Evolutionary conservation across 2,329 filamentous ascomycete species (phyloP).

Genomic region (Diaporthe sp.): DNA sequence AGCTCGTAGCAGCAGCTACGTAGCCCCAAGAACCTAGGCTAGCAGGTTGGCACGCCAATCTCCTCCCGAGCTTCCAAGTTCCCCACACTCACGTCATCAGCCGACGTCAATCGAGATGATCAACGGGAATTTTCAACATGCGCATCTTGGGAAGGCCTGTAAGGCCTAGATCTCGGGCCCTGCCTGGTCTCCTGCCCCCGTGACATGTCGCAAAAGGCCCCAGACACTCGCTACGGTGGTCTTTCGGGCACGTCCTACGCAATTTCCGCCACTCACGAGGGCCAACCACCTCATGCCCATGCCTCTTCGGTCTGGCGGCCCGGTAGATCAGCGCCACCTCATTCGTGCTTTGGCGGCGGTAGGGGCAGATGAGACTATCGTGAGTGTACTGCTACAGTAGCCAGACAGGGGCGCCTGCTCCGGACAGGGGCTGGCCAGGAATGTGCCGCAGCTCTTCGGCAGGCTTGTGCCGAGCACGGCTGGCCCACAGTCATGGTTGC

Average conservation of each 20-base stretch:
- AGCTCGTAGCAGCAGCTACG: background rate
- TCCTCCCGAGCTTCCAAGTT: background rate
- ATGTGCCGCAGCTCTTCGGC: conserved; percentile 11
- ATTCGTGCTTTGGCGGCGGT: background rate
- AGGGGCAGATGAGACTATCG: conserved; percentile 6
- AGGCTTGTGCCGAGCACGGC: conserved; percentile 11
- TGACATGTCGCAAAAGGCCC: background rate
- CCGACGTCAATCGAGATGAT: conserved; percentile 32
- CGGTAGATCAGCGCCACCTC: conserved; percentile 2
- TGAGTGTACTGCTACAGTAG: background rate
- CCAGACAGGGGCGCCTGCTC: background rate
- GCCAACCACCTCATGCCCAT: background rate
- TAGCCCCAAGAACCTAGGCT: background rate
- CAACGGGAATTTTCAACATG: background rate
- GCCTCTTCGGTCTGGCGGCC: background rate
- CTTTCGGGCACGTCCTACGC: background rate
- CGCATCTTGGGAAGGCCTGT: background rate
- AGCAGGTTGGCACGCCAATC: background rate
- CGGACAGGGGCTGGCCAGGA: background rate
- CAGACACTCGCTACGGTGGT: background rate
- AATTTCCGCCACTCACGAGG: conserved; percentile 8
- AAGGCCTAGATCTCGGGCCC: conserved; percentile 4
- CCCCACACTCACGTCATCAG: conserved; percentile 22
- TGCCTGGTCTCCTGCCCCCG: background rate
- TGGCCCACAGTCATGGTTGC: background rate